Evolutionary conservation across 2,329 filamentous ascomycete species (phyloP).

Genomic region (Pezicula radicicola): DNA sequence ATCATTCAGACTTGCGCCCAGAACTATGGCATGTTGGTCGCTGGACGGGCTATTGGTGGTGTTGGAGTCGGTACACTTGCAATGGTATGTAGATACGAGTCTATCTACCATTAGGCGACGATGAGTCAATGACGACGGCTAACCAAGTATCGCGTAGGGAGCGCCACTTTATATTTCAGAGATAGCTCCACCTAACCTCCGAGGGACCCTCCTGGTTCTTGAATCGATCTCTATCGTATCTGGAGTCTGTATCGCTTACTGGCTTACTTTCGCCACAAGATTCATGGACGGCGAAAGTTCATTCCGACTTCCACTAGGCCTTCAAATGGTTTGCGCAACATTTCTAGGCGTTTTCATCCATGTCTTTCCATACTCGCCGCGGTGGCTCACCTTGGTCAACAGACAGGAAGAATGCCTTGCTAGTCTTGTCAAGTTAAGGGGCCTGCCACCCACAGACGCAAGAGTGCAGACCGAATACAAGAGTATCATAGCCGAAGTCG

Average conservation of each 20-base stretch:
- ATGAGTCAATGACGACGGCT: background rate
- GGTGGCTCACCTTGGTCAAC: conserved; percentile 37
- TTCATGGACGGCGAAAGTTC: conserved; percentile 25
- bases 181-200: conserved; percentile 36
- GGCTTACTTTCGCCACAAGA: conserved; percentile 21
- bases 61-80: conserved; percentile 47
- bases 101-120: background rate
- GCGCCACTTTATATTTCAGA: conserved; percentile 50
- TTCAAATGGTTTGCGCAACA: conserved; percentile 21
- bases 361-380: conserved; percentile 44
- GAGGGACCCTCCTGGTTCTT: conserved; percentile 2
- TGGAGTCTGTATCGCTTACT: conserved; percentile 30
- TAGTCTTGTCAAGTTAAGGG: conserved; percentile 46
- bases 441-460: conserved; percentile 42
- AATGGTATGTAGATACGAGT: conserved; percentile 29
- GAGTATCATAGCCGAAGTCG: conserved; percentile 38
- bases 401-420: conserved; percentile 44
- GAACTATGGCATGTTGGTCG: conserved; percentile 46
- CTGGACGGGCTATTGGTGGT: conserved; percentile 46
- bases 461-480: conserved; percentile 47
- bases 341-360: conserved; percentile 33
- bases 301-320: conserved; percentile 30
- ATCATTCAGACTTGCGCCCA: conserved; percentile 44
- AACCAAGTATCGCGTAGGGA: background rate
- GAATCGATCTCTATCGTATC: conserved; percentile 34